Base-by-base conservation (phyloP, 495 filamentous ascomycete species). In the Penicillium malachiteum region DNA sequence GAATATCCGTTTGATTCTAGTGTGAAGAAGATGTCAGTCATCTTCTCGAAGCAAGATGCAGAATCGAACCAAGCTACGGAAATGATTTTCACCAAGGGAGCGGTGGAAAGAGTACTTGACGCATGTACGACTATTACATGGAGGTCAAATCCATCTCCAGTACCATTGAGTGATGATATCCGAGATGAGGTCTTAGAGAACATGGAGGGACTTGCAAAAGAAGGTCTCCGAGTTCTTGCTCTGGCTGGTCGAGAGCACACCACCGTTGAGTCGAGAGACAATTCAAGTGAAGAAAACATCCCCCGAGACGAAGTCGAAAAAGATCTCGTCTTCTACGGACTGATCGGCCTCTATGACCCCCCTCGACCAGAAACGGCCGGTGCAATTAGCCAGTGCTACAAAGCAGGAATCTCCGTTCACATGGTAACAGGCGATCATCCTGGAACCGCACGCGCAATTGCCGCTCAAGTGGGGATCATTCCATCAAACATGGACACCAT, bases 71-170 rank as follows among this genome's bases (percentile, higher is more conserved):
- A 67, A 8, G 59, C 50, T 1, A 71, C 53, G 1, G 63, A 80
- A 32, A 66, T 77, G 56, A 65, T 85, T 9, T 92, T 91, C 64
- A 86, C 83, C 52, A 94, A 94, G 66, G 90, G 90, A 4, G 90
- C 90, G 6, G 89, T 91, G 35, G 90, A 94, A 68, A 83, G 88
- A 17, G 77, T 94, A 10, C 66, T 94, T 34, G 87, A 91, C 52
- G 68, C 88, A 7, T 92, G 89, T 71, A 75, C 71, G 5, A 68
- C 66, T 1, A 70, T 84, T 52, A 73, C 75, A 51, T 72, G 72
- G 68, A 65, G 69, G n/a, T 60, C 73, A 10, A 74, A 63, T 4
- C 54, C 71, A 0, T 63, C 57, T 5, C 68, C 77, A 0, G 71
- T 57, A 3, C 59, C 74, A 1, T 58, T 86, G 51, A 65, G 70